A percentile compares a stretch with the other conserved stretches of the same genome.
Evolutionary conservation across 2,329 filamentous ascomycete species (phyloP).

Genomic region (Penicillium digitatum): DNA sequence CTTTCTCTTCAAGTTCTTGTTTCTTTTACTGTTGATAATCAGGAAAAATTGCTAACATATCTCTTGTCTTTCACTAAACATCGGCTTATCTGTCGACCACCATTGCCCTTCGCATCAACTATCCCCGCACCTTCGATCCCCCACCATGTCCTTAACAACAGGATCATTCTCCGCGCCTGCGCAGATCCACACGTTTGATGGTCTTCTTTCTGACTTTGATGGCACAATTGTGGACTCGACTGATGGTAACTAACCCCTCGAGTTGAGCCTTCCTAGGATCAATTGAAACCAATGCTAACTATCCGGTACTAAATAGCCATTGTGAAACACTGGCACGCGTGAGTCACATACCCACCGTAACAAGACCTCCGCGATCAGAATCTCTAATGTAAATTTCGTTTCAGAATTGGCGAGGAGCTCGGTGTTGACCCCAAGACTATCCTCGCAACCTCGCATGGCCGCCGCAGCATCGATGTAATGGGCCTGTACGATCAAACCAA

Average conservation of each 20-base stretch:
- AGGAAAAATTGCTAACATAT: neutral
- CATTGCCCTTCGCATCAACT: neutral
- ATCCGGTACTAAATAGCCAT: constrained; percentile 53
- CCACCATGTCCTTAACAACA: constrained; percentile 31
- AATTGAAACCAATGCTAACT: constrained; percentile 49
- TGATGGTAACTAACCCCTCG: constrained; percentile 33
- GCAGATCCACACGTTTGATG: constrained; percentile 40
- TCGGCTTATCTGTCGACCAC: neutral
- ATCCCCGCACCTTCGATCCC: constrained; percentile 15
- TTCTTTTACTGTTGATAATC: constrained; percentile 4
- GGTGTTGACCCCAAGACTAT: constrained; percentile 81
- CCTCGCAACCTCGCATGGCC: constrained; percentile 83
- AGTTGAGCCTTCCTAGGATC: constrained; percentile 24
- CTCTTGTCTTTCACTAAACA: neutral
- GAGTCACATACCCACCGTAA: constrained; percentile 25
- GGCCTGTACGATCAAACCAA: constrained; percentile 74
- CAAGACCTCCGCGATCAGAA: neutral
- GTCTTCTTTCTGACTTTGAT: constrained; percentile 48
- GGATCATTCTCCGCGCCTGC: constrained; percentile 41
- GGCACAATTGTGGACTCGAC: constrained; percentile 49
- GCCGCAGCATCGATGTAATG: constrained; percentile 82
- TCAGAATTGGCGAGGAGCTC: constrained; percentile 65
- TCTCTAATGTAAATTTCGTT: neutral
- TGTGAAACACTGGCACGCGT: constrained; percentile 61
- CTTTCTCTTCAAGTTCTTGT: neutral